phyloP scores from a whole-genome alignment of 2,329 filamentous ascomycete species.

The Ambrosiella beaveri region DNA sequence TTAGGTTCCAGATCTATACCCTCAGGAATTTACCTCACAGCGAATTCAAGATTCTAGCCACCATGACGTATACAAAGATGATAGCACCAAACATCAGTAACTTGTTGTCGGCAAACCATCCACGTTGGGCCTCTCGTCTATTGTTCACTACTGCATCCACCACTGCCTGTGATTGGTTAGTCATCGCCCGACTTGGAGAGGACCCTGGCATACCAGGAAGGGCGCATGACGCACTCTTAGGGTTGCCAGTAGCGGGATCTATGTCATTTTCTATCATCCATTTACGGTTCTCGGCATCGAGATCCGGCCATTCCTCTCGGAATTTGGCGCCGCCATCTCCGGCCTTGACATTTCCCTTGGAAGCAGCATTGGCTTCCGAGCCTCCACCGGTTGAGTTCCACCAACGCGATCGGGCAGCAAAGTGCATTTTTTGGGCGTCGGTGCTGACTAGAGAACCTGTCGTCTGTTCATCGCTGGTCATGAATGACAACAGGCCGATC shows the following conservation, averaged over 20 bases:
- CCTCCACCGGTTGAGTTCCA: constrained; percentile 94
- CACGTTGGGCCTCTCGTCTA: constrained; percentile 56
- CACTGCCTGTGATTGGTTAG: constrained; percentile 42
- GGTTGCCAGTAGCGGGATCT: constrained; percentile 58
- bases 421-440: constrained; percentile 57
- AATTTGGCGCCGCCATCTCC: constrained; percentile 91
- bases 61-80: constrained; percentile 67
- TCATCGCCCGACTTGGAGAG: constrained; percentile 7
- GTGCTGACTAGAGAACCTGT: constrained; percentile 73
- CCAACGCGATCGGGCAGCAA: constrained; percentile 69
- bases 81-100: constrained; percentile 50
- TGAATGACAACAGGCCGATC: constrained; percentile 85
- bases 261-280: constrained; percentile 79
- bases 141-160: constrained; percentile 62
- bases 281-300: constrained; percentile 76
- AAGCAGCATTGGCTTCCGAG: constrained; percentile 38
- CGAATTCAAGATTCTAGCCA: constrained; percentile 48
- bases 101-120: constrained; percentile 71
- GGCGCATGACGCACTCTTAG: constrained; percentile 20
- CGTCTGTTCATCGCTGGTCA: constrained; percentile 98
- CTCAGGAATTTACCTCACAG: not conserved
- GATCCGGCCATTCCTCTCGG: constrained; percentile 69
- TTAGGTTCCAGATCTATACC: not conserved
- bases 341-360: constrained; percentile 68
- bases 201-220: constrained; percentile 28